Base-by-base conservation (phyloP, 306 rosid species). In the Aeschynomene evenia region DNA sequence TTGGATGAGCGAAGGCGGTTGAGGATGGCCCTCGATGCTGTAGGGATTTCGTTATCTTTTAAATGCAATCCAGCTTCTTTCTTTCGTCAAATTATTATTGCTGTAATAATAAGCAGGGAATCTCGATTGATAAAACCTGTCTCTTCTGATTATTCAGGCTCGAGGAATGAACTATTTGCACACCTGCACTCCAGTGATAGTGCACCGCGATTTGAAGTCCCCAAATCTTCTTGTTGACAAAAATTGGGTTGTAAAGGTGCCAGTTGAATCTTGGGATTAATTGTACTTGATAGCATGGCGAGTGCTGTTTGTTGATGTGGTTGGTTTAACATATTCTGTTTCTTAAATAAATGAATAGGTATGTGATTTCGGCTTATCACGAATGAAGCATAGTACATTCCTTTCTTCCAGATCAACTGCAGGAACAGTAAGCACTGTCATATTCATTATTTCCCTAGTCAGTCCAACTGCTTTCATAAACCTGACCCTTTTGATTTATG, bases 131-230 rank as follows among this genome's bases (percentile, higher is more conserved):
- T 31, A 6, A 68, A 63, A 53, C 22, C 22, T 40, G 13, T 72
- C 37, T 56, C 57, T 73, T 76, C 64, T 72, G 72, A 74, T 59
- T 63, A 46, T 80, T 74, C 81, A 95, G 99, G 99, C 99, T 51
- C 95, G 99, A 56, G 99, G 99, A 80, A 91, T 95, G 99, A 95
- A 91, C 78, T 91, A 95, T 80, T 85, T 95, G 90, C 99, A 95
- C 81, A 95, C 59, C 71, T 83, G 89, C 88, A 71, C 85, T 56
- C 99, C 99, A 15, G 85, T 89, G 20, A 80, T 95, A 72, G 99
- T 95, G 53, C 99, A 95, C 68, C 97, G 99, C 57, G 99, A 95
- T 77, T 85, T 95, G 87, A 95, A 95, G 84, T 91, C 99, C 72
- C 99, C 99, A 48, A 94, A 94, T 83, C 95, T 95, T 70, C 97